Percentiles rank a stretch among this genome's conserved stretches.
Conservation (phyloP, 306 rosid genomes). For the Malus asiatica region DNA sequence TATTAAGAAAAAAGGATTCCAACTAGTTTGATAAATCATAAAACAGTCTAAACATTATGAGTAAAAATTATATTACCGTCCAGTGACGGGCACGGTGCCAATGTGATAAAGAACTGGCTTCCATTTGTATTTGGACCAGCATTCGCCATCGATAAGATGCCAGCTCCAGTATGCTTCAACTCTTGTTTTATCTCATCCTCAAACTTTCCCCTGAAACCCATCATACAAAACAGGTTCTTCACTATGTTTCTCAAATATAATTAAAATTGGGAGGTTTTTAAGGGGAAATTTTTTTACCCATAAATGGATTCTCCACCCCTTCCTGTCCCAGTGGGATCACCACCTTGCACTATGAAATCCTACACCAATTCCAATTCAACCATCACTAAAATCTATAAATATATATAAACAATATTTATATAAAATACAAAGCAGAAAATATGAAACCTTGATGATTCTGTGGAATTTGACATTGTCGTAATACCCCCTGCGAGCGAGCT, state of each 20-base stretch:
- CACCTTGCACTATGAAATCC: slow-evolving; percentile 98
- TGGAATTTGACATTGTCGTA: slow-evolving; percentile 92
- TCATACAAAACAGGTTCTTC: not conserved
- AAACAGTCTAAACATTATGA: not conserved
- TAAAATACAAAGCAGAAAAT: not conserved
- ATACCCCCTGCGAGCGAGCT: slow-evolving; percentile 87
- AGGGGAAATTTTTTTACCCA: slow-evolving; percentile 44
- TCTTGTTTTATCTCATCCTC: slow-evolving; percentile 87
- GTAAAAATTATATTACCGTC: slow-evolving; percentile 55
- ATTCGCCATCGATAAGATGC: slow-evolving; percentile 96
- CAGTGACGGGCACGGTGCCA: slow-evolving; percentile 89
- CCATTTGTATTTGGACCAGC: slow-evolving; percentile 94
- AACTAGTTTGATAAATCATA: not conserved
- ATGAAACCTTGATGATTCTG: slow-evolving; percentile 81
- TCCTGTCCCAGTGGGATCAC: slow-evolving; percentile 99
- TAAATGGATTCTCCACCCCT: slow-evolving; percentile 97
- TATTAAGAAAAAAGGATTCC: not conserved
- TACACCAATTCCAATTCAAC: slow-evolving; percentile 23
- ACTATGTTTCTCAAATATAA: not conserved
- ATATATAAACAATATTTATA: too few species aligned
- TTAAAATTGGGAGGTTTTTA: not conserved
- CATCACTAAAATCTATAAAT: not conserved
- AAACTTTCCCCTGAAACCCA: slow-evolving; percentile 55
- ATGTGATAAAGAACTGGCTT: slow-evolving; percentile 90
- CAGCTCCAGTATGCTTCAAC: slow-evolving; percentile 99